Base-by-base conservation (phyloP, 352 stramenopile genomes). In the Phytophthora meadii region DNA sequence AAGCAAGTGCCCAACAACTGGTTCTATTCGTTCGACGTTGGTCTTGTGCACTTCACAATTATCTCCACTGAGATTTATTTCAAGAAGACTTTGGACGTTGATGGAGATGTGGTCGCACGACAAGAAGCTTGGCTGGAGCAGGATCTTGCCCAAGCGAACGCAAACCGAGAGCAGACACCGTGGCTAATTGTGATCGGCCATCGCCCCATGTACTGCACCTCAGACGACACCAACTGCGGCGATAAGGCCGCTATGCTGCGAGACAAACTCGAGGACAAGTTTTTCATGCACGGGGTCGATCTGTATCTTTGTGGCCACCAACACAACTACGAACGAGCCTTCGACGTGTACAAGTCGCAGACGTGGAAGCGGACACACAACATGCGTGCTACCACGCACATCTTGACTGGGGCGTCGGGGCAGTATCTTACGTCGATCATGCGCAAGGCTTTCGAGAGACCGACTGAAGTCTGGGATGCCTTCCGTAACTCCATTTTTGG, bases 21-120 rank as follows among this genome's bases (percentile, higher is more conserved):
- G 85, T 97, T 95, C 65, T 95, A 95, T 81, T 94, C 87, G 48
- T 87, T 89, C 54, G 75, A 97, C 58, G 84, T 92, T 44, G 89
- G 89, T 0, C 87, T 95, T 55, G 88, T 97, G 27, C 88, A 97
- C 68, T 96, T 97, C 53, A 76, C 90, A 5, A 77, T 94, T 30
- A 77, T 94, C 46, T 94, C 84, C 37, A 97, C 90, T 11, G 90
- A 97, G 67, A 88, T 96, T 55, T 97, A 96, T 74, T 96, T 96
- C 65, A 90, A 83, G 62, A 79, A 90, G 51, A 84, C 76, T 10
- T 25, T 78, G 1, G 81, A 86, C 25, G 49, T 68, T 2, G 83
- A 94, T 17, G 61, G 64, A 6, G 72, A 75, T 44, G 58, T 94
- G 12, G 62, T 90, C 2, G 72, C 68, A 8, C 74, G 81, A 4